Percentiles rank a stretch among this genome's conserved stretches.
phyloP scores from a whole-genome alignment of 140 eudicot genomes.

The Senecio squalidus region DNA sequence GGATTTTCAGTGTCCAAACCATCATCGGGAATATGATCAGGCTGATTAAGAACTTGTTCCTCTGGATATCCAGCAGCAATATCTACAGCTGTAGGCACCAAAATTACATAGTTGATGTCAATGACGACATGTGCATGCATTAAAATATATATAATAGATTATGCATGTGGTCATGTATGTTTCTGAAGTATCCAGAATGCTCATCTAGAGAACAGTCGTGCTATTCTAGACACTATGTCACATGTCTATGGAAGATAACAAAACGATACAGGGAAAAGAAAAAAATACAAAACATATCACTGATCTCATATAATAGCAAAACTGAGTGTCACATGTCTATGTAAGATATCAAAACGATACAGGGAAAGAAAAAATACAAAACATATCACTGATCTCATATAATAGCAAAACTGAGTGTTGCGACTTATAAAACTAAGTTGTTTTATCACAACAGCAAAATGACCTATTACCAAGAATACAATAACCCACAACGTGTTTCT shows the following conservation, averaged over 20 bases:
- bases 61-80: constrained; percentile 20
- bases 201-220: neutral
- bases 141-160: neutral
- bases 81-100: constrained; percentile 11
- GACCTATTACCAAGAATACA: no score
- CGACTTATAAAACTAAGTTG: no score
- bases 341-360: neutral
- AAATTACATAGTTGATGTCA: neutral
- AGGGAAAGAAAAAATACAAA: neutral
- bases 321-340: neutral
- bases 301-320: neutral
- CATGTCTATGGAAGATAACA: neutral
- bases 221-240: neutral
- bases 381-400: neutral
- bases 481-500: neutral
- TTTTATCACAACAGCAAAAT: no score
- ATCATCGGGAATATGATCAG: constrained; percentile 38
- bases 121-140: neutral
- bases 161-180: neutral
- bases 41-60: constrained; percentile 23
- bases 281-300: neutral
- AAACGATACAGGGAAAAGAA: neutral
- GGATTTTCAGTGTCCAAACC: constrained; percentile 47
- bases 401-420: neutral
- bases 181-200: neutral